Base-by-base conservation (phyloP, 2,329 filamentous ascomycete genomes). In the Penicillium brevicompactum region DNA sequence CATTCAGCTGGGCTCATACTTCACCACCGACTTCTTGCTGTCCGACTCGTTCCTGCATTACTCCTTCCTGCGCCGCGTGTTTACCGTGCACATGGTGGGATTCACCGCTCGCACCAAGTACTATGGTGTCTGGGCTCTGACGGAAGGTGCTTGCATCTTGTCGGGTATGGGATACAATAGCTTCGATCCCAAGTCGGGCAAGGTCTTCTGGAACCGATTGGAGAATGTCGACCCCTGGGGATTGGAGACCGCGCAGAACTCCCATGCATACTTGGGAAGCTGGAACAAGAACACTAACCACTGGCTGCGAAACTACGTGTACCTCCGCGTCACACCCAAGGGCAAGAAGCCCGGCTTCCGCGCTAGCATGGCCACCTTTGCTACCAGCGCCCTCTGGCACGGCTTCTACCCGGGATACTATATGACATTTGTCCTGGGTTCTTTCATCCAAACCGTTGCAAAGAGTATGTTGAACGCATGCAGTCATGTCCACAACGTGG, bases 251-350 rank as follows among this genome's bases (percentile, higher is more conserved):
- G 94, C 93, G 1, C 92, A 97, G 75, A 99, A 97, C 72, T 90
- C 90, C n/a, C 87, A 93, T 51, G 92, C 86, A 1, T 97, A 94
- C 67, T 82, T 99, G 3, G 93, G 88, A 46, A 89, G 86, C 67
- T 99, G 94, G 94, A 99, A 99, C 74, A 96, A 97, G 79, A 97
- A 97, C 75, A 99, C 94, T 11, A 99, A 97, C 73, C 86, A 91
- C 67, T 99, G 94, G 94, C 79, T 99, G 58, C 86, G 92, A 45
- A 96, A 97, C 74, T 99, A 97, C 70, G 83, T 99, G 64, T 99
- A 97, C 70, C 82, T 99, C 46, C 87, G 94, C 22, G 94, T 99
- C 3, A 99, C 94, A 0, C 94, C 94, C 0, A 89, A 90, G 65
- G 94, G 94, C 51, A 94, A 92, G 80, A 99, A 97, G 74, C 94